Evolutionary conservation across 495 filamentous ascomycete genomes (phyloP), one percentile per base, ranked within the genome.

Genomic region (Thermochaetoides thermophila): DNA sequence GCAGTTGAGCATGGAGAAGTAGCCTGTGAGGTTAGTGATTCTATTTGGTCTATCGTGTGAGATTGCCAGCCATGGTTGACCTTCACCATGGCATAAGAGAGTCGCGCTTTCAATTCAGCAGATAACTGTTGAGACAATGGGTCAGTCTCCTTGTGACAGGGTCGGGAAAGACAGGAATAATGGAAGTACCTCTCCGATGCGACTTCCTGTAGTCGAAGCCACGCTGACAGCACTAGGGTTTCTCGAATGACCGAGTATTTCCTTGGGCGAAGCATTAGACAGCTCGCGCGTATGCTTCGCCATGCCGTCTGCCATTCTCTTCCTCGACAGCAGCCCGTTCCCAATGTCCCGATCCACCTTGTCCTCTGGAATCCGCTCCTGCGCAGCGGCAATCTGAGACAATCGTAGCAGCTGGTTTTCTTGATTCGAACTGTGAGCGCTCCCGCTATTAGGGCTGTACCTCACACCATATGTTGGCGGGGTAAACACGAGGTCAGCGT

Each of bases 71-170:
- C 82, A 51, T 89, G 74, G 55, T 87, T 77, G 24, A 95, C 76
- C 52, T 92, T 92, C 44, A 86, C 70, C 61, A 87, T 82, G 22
- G 84, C 84, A 52, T 93, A 91, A 5, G 81, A 81, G 9, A 95
- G 63, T 32, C 83, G 78, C 5, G 82, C 70, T 40, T 73, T 75
- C 16, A 95, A 66, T 46, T 84, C 74, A 23, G 73, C 69, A 19
- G 84, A 82, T 28, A 89, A 53, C 78, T 91, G 46, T 4, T 24
- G 21, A n/a, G n/a, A n/a, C n/a, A n/a, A 24, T 24, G 21, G 21
- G 6, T 6, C 6, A 11, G 6, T 24, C 21, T 24, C 21, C 21
- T 24, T 6, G 21, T 24, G 6, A 11, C 21, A 24, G 21, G 6
- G 6, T 6, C 6, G 6, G 25, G 19, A 15, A 16, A 8, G 10